Evolutionary conservation across 257 asterid species (phyloP).

Genomic region (Solanum tarapatanum): DNA sequence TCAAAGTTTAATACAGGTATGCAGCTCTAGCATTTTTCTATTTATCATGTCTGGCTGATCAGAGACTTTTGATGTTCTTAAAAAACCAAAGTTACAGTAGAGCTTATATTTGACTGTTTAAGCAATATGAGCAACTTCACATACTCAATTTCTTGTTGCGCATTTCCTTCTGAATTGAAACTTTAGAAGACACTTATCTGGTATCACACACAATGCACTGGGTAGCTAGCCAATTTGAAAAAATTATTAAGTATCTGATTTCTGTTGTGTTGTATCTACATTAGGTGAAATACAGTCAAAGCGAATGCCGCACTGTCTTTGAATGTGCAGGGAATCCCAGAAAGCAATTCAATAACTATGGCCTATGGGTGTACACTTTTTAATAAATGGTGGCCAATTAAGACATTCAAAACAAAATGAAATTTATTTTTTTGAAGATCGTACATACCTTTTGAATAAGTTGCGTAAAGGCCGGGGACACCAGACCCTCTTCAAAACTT

Average conservation of each 20-base stretch:
- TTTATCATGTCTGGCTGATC: conserved; percentile 4
- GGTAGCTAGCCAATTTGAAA: neutral
- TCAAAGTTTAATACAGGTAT: conserved; percentile 28
- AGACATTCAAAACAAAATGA: neutral
- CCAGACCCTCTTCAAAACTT: neutral
- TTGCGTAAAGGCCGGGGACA: neutral
- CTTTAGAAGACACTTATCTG: neutral
- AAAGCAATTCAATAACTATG: neutral
- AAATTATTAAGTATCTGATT: neutral
- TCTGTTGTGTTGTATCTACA: neutral
- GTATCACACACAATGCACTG: neutral
- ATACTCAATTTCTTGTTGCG: neutral
- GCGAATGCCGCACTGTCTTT: neutral
- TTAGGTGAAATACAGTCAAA: neutral
- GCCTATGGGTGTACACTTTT: neutral
- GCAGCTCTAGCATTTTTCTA: conserved; percentile 17
- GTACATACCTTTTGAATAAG: neutral
- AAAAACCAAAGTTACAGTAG: neutral
- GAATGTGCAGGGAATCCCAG: neutral
- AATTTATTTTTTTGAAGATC: neutral
- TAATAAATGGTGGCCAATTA: neutral
- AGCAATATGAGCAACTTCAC: neutral
- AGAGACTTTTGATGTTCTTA: neutral
- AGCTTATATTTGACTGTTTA: neutral
- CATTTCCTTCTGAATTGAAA: neutral